These are phyloP conservation scores for Hemisphaericaspora nanyangensis DNA, from an alignment of 805 yeast species.

Conservation along the genomic window DNA sequence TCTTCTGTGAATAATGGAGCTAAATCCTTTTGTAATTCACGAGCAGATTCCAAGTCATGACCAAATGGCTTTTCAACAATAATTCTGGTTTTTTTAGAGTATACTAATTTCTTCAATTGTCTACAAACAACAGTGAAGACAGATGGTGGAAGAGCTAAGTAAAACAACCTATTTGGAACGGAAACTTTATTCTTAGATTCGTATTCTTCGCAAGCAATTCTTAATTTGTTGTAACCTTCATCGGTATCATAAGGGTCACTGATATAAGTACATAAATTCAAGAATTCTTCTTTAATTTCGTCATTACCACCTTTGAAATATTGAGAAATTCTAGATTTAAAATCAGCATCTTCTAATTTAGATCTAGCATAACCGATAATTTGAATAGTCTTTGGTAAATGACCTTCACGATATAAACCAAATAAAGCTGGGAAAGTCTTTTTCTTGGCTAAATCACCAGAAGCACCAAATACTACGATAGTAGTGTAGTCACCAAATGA, in stretches of 20 bases:
- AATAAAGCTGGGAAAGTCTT: conserved; percentile 88
- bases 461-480: conserved; percentile 87
- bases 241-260: conserved; percentile 77
- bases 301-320: conserved; percentile 52
- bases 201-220: conserved; percentile 50
- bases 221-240: conserved; percentile 65
- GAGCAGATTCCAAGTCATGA: conserved; percentile 76
- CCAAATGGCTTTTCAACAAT: conserved; percentile 98
- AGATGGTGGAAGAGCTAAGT: conserved; percentile 92
- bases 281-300: conserved; percentile 54
- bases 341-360: conserved; percentile 60
- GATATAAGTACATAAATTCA: conserved; percentile 62
- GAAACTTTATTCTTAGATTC: conserved; percentile 49
- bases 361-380: conserved; percentile 94
- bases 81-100: conserved; percentile 65
- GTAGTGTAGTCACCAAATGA: conserved; percentile 63
- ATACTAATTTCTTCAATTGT: conserved; percentile 66
- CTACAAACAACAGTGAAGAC: conserved; percentile 78
- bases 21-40: conserved; percentile 69
- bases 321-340: conserved; percentile 61
- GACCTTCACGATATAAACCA: conserved; percentile 65
- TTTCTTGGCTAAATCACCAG: conserved; percentile 93
- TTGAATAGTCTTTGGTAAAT: conserved; percentile 61
- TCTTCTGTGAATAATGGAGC: conserved; percentile 88
- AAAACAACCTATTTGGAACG: conserved; percentile 74